Conservation (phyloP, 1,284 basidiomycete genomes). For the Heliocybe sulcata region DNA sequence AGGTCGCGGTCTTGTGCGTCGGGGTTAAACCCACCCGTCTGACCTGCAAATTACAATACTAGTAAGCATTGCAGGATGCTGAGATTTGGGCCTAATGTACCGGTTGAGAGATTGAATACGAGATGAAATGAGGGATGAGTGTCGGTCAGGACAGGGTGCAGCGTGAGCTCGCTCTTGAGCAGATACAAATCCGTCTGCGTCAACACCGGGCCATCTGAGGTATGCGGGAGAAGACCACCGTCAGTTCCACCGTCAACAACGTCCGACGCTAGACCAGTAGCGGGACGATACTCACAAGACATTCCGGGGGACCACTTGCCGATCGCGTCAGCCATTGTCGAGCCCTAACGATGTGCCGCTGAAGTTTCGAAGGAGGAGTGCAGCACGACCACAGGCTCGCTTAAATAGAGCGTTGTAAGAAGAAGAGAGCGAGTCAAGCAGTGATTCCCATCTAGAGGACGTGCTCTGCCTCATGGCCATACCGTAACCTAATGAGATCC, state of each 20-base stretch:
- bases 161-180: slow-evolving; percentile 53
- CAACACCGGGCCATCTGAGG: slow-evolving; percentile 69
- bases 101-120: slow-evolving; percentile 63
- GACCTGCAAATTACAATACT: slow-evolving; percentile 28
- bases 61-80: neutral
- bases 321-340: slow-evolving; percentile 2
- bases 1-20: slow-evolving; percentile 52
- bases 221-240: neutral
- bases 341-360: neutral
- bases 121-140: slow-evolving; percentile 46
- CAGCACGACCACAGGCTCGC: too few species aligned
- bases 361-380: too few species aligned
- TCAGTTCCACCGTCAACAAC: neutral
- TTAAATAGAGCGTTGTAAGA: neutral
- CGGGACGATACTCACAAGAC: slow-evolving; percentile 11
- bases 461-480: neutral
- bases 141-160: slow-evolving; percentile 63
- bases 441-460: neutral
- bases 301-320: slow-evolving; percentile 15
- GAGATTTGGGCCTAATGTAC: too few species aligned
- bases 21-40: slow-evolving; percentile 52
- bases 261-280: neutral
- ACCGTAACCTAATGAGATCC: neutral
- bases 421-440: neutral
- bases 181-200: slow-evolving; percentile 72